Conservation (phyloP, 1,284 basidiomycete species). For the Heterobasidion occidentale region DNA sequence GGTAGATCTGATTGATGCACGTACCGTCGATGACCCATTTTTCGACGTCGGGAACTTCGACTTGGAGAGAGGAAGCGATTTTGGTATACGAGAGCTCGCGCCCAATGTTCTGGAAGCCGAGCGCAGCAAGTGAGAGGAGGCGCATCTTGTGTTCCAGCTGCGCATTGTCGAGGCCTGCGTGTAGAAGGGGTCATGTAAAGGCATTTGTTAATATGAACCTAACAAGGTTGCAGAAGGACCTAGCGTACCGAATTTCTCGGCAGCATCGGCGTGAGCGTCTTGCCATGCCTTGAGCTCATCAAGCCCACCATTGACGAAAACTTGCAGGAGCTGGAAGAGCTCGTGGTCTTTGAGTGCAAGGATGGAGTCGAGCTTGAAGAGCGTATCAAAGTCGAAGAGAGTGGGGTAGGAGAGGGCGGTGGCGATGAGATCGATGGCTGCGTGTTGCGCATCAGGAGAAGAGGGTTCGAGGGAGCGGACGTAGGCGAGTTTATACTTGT, state of each 20-base stretch:
- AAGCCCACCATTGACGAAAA: constrained; percentile 66
- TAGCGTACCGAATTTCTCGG: constrained; percentile 57
- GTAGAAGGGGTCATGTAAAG: background rate
- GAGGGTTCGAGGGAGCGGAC: constrained; percentile 50
- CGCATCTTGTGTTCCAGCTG: constrained; percentile 78
- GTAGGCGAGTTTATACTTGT: constrained; percentile 56
- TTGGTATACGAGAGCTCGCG: constrained; percentile 70
- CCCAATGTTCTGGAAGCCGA: constrained; percentile 73
- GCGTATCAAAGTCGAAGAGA: constrained; percentile 76
- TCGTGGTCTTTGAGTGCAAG: constrained; percentile 58
- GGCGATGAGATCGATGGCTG: constrained; percentile 56
- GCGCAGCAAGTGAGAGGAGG: constrained; percentile 71
- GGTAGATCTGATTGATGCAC: constrained; percentile 11
- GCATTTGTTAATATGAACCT: background rate
- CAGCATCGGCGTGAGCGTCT: constrained; percentile 36
- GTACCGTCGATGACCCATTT: constrained; percentile 89
- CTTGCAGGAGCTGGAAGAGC: constrained; percentile 60
- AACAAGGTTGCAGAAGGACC: background rate
- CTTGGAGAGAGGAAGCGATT: constrained; percentile 63
- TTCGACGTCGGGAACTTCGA: constrained; percentile 71
- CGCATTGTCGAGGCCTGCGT: constrained; percentile 39
- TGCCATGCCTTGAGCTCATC: constrained; percentile 62
- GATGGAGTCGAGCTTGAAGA: constrained; percentile 72
- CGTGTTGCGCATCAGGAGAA: constrained; percentile 39
- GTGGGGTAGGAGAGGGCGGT: constrained; percentile 63